Base-by-base conservation (phyloP, 805 yeast genomes). In the Sugiyamaella americana region DNA sequence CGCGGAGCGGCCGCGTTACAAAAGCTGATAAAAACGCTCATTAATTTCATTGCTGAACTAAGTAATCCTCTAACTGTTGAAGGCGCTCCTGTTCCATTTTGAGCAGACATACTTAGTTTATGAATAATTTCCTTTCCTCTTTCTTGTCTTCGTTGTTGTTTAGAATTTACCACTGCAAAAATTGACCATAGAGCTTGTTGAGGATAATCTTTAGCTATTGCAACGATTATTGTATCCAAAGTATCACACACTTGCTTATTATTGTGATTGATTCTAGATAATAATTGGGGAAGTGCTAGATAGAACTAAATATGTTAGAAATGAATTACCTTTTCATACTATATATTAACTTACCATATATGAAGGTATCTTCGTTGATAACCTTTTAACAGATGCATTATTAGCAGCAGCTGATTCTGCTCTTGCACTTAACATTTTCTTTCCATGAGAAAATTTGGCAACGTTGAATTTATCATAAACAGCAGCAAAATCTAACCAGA, bases 131-230 rank as follows among this genome's bases (percentile, higher is more conserved):
- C 64, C 21, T 62, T 65, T 11, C 82, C 85, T 43, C 72, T 64
- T 16, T 60, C 55, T 13, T 40, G 36, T n/a, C 48, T 22, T 2
- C 67, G 65, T 53, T 87, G 67, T 13, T 69, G 72, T 10, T 63
- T 51, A 0, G 95, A 86, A 46, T 81, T 79, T 3, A 73, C 67
- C 52, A 86, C 82, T 0, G 91, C 82, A 35, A 84, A 68, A 1
- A 86, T 78, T 8, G 83, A 78, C 94, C 97, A 93, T n/a, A 93
- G 67, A 18, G 89, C 79, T 51, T 87, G 91, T 16, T 78, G 75
- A 0, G 97, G 96, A 60, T 87, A 93, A 20, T 75, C 70, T 24
- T 67, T 65, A 0, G 83, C 71, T 10, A 91, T 72, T 11, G 70
- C 65, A 11, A 75, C 66, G 8, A 89, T 67, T 19, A 91, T 76